These are phyloP conservation scores for Wickerhamomyces bisporus DNA, from an alignment of 805 yeast genomes.

Conservation along the genomic window DNA sequence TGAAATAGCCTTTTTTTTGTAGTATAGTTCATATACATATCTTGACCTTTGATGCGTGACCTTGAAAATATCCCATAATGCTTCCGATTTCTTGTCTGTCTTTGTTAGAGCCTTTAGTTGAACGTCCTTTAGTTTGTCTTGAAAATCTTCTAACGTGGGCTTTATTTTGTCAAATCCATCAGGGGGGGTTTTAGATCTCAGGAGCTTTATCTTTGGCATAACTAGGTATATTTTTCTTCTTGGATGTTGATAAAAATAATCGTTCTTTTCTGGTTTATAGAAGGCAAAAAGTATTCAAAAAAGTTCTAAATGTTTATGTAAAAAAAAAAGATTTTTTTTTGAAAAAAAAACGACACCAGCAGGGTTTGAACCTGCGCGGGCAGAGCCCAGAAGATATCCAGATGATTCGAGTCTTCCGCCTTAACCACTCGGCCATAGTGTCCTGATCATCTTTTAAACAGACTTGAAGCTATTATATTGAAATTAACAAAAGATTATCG, in stretches of 20 bases:
- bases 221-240: too few relatives aligned
- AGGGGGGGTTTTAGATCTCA: slow-evolving; percentile 53
- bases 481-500: too few relatives aligned
- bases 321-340: not conserved
- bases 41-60: slow-evolving; percentile 72
- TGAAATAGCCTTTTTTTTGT: slow-evolving; percentile 63
- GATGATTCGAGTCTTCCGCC: slow-evolving; percentile 40
- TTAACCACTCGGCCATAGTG: slow-evolving; percentile 45
- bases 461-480: too few relatives aligned
- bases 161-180: slow-evolving; percentile 66
- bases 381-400: slow-evolving; percentile 39
- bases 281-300: too few relatives aligned
- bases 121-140: slow-evolving; percentile 49
- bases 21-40: slow-evolving; percentile 69
- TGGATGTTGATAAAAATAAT: too few relatives aligned
- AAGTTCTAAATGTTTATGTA: not conserved
- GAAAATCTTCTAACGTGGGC: slow-evolving; percentile 59
- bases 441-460: slow-evolving; percentile 11
- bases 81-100: slow-evolving; percentile 45
- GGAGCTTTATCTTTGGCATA: slow-evolving; percentile 41
- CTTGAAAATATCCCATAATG: slow-evolving; percentile 65
- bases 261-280: too few relatives aligned
- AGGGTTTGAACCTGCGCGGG: slow-evolving; percentile 47
- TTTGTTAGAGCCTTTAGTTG: slow-evolving; percentile 35
- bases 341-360: slow-evolving; percentile 36